Evolutionary conservation across 352 stramenopile species (phyloP).

Genomic region (Chrysophaeum taylorii): DNA sequence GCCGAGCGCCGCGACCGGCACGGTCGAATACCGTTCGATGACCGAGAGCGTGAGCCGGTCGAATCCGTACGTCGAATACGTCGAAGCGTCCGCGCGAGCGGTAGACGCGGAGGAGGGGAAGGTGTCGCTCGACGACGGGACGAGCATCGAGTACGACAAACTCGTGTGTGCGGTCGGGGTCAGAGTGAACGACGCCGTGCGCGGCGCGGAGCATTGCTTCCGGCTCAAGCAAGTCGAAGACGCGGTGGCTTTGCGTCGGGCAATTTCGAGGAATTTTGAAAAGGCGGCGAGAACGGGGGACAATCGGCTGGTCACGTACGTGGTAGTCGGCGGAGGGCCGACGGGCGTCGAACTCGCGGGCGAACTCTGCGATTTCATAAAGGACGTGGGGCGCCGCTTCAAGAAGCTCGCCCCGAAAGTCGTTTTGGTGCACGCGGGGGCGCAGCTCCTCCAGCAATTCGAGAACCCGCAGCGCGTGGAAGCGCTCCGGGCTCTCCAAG

Average conservation of each 20-base stretch:
- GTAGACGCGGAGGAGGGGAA: slow-evolving; percentile 31
- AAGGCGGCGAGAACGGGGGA: slow-evolving; percentile 20
- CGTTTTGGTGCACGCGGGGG: slow-evolving; percentile 41
- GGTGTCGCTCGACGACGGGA: slow-evolving; percentile 26
- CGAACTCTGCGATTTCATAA: slow-evolving; percentile 32
- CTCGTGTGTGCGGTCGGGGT: background rate
- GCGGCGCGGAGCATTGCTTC: slow-evolving; percentile 24
- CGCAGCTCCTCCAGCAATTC: slow-evolving; percentile 49
- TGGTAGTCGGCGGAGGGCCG: slow-evolving; percentile 38
- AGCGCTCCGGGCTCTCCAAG: slow-evolving; percentile 33
- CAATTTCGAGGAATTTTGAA: slow-evolving; percentile 28
- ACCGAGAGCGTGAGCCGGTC: slow-evolving; percentile 45
- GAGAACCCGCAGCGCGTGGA: slow-evolving; percentile 36
- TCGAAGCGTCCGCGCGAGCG: slow-evolving; percentile 34
- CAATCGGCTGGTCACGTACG: slow-evolving; percentile 24
- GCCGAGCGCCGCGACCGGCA: slow-evolving; percentile 40
- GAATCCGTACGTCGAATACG: slow-evolving; percentile 52
- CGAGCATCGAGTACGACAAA: slow-evolving; percentile 18
- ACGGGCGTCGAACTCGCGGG: slow-evolving; percentile 38
- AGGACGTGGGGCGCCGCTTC: slow-evolving; percentile 33
- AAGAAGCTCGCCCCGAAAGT: slow-evolving; percentile 27
- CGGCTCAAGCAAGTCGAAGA: slow-evolving; percentile 35
- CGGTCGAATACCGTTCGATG: slow-evolving; percentile 50
- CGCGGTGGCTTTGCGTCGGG: slow-evolving; percentile 23
- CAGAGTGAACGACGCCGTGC: background rate